Percentiles rank a stretch among this genome's conserved stretches.
phyloP scores from a whole-genome alignment of 2,329 filamentous ascomycete genomes.

The Paecilomyces variotii region DNA sequence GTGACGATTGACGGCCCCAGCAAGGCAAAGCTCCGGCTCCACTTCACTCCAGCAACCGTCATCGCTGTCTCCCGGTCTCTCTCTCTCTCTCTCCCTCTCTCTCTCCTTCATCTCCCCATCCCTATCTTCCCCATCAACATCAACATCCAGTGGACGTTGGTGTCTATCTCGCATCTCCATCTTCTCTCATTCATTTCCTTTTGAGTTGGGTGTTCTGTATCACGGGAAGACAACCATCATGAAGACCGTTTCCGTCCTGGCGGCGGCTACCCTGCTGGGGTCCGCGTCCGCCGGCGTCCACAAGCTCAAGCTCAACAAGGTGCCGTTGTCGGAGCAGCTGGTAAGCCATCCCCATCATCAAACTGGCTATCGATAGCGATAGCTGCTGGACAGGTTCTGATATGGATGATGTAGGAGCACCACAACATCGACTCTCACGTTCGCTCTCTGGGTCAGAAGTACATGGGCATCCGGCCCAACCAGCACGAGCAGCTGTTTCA shows the following conservation, averaged over 20 bases:
- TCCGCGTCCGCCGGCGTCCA: constrained; percentile 78
- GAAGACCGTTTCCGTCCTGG: constrained; percentile 77
- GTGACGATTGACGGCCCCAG: not conserved
- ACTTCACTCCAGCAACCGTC: constrained; percentile 4
- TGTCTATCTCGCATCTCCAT: not conserved
- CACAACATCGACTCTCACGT: constrained; percentile 75
- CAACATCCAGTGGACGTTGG: constrained; percentile 7
- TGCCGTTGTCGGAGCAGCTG: constrained; percentile 84
- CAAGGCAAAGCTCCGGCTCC: not conserved
- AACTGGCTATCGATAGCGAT: not conserved
- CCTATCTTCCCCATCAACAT: constrained; percentile 15
- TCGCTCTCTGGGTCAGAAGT: constrained; percentile 85
- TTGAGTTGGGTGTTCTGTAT: not conserved
- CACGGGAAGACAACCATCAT: constrained; percentile 43
- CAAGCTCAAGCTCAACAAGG: constrained; percentile 97
- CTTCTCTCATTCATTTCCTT: not conserved
- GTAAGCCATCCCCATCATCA: constrained; percentile 46
- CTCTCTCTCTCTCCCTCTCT: constrained; percentile 10
- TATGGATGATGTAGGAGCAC: constrained; percentile 48
- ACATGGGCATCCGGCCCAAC: constrained; percentile 73
- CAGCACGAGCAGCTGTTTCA: constrained; percentile 70
- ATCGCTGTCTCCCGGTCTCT: constrained; percentile 11
- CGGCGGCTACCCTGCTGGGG: constrained; percentile 71
- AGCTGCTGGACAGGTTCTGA: constrained; percentile 5
- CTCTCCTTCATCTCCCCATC: constrained; percentile 21